A percentile compares a stretch with the other conserved stretches of the same genome.
Conservation (phyloP, 495 filamentous ascomycete species). For the Penicillium angulare region DNA sequence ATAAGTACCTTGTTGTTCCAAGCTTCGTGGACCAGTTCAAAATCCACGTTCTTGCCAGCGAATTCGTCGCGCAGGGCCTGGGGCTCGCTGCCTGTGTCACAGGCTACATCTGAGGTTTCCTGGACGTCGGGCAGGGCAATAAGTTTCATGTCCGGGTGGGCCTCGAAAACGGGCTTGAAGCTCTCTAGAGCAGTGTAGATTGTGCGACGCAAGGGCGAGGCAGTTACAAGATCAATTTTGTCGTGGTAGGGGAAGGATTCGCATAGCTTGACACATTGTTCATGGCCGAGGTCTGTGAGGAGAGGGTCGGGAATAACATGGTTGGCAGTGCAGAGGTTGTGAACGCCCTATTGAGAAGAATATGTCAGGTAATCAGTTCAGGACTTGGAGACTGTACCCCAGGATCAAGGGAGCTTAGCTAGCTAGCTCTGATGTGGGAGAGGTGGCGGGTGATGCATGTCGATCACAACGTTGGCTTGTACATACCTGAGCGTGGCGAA, state of each 20-base stretch:
- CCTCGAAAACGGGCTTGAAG: conserved; percentile 57
- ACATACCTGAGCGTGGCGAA: conserved; percentile 54
- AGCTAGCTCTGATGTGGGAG: not conserved
- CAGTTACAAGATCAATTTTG: conserved; percentile 67
- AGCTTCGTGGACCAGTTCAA: conserved; percentile 54
- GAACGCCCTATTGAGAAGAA: conserved; percentile 59
- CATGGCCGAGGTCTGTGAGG: conserved; percentile 72
- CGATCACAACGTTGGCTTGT: not conserved
- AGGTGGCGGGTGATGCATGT: not conserved
- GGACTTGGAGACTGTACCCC: not conserved
- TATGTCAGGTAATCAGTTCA: conserved; percentile 6
- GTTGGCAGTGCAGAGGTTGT: conserved; percentile 76
- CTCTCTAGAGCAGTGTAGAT: conserved; percentile 74
- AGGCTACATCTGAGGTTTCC: conserved; percentile 72
- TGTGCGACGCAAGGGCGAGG: conserved; percentile 82
- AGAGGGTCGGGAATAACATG: conserved; percentile 72
- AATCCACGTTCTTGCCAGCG: conserved; percentile 58
- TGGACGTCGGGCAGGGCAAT: conserved; percentile 77
- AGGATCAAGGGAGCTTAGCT: not conserved
- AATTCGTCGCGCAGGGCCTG: conserved; percentile 62
- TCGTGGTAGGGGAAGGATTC: conserved; percentile 62
- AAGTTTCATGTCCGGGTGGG: conserved; percentile 50
- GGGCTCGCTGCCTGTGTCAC: conserved; percentile 70
- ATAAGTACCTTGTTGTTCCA: conserved; percentile 68
- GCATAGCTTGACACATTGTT: conserved; percentile 68